Conservation (phyloP, 768 basidiomycete species). For the Candolleomyces eurysporus region DNA sequence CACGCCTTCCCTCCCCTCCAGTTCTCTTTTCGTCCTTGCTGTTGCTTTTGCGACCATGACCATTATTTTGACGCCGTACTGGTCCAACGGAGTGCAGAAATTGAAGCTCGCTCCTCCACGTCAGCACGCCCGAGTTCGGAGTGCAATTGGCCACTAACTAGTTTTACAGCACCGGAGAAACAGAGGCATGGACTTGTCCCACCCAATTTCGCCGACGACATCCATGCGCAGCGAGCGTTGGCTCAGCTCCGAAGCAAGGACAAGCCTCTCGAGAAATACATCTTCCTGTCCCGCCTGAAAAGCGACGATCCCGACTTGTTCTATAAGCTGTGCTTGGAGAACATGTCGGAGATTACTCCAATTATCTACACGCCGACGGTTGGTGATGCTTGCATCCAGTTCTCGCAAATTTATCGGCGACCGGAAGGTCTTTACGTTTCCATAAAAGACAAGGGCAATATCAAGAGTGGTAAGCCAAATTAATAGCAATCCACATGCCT, state of each 20-base stretch:
- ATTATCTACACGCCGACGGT: conserved; percentile 93
- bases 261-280: conserved; percentile 78
- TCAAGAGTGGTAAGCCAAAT: conserved; percentile 43
- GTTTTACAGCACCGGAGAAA: conserved; percentile 35
- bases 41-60: conserved; percentile 40
- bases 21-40: conserved; percentile 7
- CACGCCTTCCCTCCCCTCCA: not conserved
- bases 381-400: conserved; percentile 86
- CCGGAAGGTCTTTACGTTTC: conserved; percentile 81
- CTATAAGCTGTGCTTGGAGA: conserved; percentile 69
- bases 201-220: conserved; percentile 47
- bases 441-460: conserved; percentile 79
- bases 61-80: conserved; percentile 68
- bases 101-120: conserved; percentile 60
- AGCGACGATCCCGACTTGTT: conserved; percentile 71
- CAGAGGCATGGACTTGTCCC: conserved; percentile 60
- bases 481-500: not conserved
- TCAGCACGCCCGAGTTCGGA: conserved; percentile 30
- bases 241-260: conserved; percentile 75
- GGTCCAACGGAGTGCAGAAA: conserved; percentile 67
- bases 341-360: conserved; percentile 72
- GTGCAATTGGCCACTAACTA: conserved; percentile 10
- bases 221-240: conserved; percentile 61
- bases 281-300: conserved; percentile 77
- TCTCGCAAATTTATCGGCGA: conserved; percentile 71